Evolutionary conservation across 2,329 filamentous ascomycete species (phyloP), one percentile per base, ranked within the genome.

Genomic region (Cytospora mali): DNA sequence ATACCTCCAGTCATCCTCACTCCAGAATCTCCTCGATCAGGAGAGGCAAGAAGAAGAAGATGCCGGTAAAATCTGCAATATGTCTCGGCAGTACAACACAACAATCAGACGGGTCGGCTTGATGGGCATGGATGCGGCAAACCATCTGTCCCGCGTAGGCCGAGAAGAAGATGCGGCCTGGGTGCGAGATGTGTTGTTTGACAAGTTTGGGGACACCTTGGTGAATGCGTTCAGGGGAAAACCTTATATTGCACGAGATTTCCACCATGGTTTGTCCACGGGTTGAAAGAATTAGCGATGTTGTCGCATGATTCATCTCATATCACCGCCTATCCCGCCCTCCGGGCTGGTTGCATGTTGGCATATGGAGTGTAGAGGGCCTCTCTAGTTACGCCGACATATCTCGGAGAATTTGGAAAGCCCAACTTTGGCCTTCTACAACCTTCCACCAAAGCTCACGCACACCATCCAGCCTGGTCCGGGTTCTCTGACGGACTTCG

Each of bases 61-160:
- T 49, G 16, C 10, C 49, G 33, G 33, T 4, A 14, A 18, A 10
- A 54, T 16, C 58, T 70, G 16, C 52, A 39, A 54, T 25, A 39
- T 55, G 66, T 9, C 65, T 69, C 5, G 70, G 74, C 58, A 71
- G 21, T 50, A 55, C 13, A 62, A 59, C n/a, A 64, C 66, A 29
- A 56, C 62, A 6, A 64, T 70, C 27, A 71, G 70, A 29, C 69
- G 61, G 27, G 53, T 76, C 56, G 71, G 77, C 2, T 75, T 75
- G 23, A 71, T 83, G 29, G 78, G 77, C 9, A 72, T 80, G n/a
- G 80, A 83, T 60, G 81, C 80, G 0, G 75, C 81, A 58, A 77
- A 76, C 53, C 74, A 80, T 58, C 70, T 83, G n/a, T 73, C 74
- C 14, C 72, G 75, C 31, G 71, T 73, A 1, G 80, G 80, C 11